Base-by-base conservation (phyloP, 1,284 basidiomycete genomes). In the Psilocybe mexicana region DNA sequence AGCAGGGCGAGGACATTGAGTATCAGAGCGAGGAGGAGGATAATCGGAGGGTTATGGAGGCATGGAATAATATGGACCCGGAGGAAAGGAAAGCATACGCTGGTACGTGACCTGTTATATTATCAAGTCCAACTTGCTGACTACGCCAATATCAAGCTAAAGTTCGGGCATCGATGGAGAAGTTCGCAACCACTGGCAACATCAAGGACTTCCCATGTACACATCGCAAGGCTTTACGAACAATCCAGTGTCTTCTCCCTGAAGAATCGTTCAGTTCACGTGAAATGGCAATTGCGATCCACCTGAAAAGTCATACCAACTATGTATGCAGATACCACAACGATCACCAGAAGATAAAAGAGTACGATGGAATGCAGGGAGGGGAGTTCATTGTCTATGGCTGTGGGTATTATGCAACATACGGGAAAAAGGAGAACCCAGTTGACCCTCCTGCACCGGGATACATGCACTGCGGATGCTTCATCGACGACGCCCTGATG, bases 391-490 rank as follows among this genome's bases (percentile, higher is more conserved):
- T n/a, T 6, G 7, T 53, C 26, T 11, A 40, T 7, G 52, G 52
- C 3, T 11, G 43, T 6, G 42, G 23, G 7, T 53, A 33, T 30
- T 43, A 25, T 3, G 30, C 25, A 11, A 33, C 33, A 12, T 53
- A 40, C 8, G 18, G 28, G 8, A 7, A 6, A 18, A 14, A 33
- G 8, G 18, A 35, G 7, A 14, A 23, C 25, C 30, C 11, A 6
- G 52, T 45, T 6, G 18, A 18, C 18, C 10, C n/a, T n/a, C 52
- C 52, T 3, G 26, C 25, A 43, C 10, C 12, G 5, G 52, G 46
- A 2, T 45, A 54, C 25, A 59, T 59, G 58, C 38, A 59, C 28
- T 59, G 58, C 23, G 58, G 58, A 7, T 59, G 58, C 43, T 14
- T 42, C 26, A 47, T 59, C 25, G 58, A 59, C 43, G 58, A 59